Evolutionary conservation across 345 rosid genomes (phyloP).

Genomic region (Erysimum cheiranthoides): DNA sequence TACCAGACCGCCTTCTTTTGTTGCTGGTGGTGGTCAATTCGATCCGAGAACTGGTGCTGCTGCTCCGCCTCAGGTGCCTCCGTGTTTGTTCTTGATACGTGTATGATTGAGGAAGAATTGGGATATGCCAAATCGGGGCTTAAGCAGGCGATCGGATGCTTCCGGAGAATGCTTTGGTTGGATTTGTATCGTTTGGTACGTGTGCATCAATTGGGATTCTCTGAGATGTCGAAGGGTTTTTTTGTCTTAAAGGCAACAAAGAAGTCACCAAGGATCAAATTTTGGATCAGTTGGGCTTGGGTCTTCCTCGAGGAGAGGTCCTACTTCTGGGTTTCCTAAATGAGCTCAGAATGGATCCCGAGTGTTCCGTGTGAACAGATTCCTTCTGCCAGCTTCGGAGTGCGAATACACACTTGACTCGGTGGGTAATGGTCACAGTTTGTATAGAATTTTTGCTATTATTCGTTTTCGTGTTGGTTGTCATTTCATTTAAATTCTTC

Average conservation of each 20-base stretch:
- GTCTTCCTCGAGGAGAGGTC: slow-evolving; percentile 60
- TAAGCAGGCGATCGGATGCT: slow-evolving; percentile 91
- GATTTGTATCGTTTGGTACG: slow-evolving; percentile 96
- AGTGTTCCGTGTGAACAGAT: slow-evolving; percentile 63
- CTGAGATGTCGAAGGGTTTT: slow-evolving; percentile 92
- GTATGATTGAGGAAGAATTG: slow-evolving; percentile 97
- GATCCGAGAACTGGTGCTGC: slow-evolving; percentile 51
- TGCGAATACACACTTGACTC: too few species aligned
- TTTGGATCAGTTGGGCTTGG: slow-evolving; percentile 88
- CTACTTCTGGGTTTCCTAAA: slow-evolving; percentile 62
- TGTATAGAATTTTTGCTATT: too few species aligned
- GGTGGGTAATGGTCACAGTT: too few species aligned
- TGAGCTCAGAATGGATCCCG: slow-evolving; percentile 63
- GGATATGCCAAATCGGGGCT: slow-evolving; percentile 75
- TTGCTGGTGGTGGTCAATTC: slow-evolving; percentile 38
- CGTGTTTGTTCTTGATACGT: slow-evolving; percentile 88
- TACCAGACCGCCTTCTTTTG: slow-evolving; percentile 49
- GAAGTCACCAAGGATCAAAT: slow-evolving; percentile 86
- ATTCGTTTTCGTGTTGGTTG: too few species aligned
- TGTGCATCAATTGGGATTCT: slow-evolving; percentile 92
- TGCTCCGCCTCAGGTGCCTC: slow-evolving; percentile 38
- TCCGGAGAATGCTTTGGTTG: slow-evolving; percentile 96
- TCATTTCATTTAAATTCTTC: too few species aligned
- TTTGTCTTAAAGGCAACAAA: slow-evolving; percentile 84
- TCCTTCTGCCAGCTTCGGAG: slow-evolving; percentile 88